Evolutionary conservation across 495 filamentous ascomycete genomes (phyloP).

Genomic region (Lepraria neglecta): DNA sequence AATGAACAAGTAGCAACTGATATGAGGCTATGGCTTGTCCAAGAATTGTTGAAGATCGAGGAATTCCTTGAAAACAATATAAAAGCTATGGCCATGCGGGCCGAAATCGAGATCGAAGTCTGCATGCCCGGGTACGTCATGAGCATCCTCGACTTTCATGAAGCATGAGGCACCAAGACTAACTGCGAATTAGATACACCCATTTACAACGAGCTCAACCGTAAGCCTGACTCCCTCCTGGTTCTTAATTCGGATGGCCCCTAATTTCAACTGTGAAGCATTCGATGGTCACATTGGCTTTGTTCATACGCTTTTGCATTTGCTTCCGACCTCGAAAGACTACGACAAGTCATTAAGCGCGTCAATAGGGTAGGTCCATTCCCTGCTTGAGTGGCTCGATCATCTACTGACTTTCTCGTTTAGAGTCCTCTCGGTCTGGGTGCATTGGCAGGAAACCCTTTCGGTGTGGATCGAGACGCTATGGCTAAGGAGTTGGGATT

Average conservation of each 20-base stretch:
- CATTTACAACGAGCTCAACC: conserved; percentile 91
- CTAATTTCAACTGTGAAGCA: conserved; percentile 21
- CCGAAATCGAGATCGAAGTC: conserved; percentile 70
- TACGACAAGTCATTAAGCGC: conserved; percentile 65
- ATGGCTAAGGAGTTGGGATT: conserved; percentile 90
- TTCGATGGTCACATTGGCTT: conserved; percentile 85
- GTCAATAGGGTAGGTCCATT: conserved; percentile 50
- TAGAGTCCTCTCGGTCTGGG: conserved; percentile 71
- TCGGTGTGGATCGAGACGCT: conserved; percentile 79
- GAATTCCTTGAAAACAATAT: conserved; percentile 62
- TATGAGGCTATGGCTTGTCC: conserved; percentile 79
- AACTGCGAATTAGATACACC: conserved; percentile 52
- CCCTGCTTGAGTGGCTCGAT: neutral
- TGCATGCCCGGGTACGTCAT: conserved; percentile 42
- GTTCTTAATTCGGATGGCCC: neutral
- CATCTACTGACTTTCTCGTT: neutral
- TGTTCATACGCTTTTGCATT: conserved; percentile 74
- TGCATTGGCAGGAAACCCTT: conserved; percentile 87
- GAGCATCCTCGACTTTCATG: conserved; percentile 7
- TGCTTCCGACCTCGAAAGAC: conserved; percentile 67
- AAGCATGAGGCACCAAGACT: conserved; percentile 49
- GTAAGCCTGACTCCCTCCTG: neutral
- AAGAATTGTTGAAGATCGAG: conserved; percentile 68
- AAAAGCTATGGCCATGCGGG: conserved; percentile 62
- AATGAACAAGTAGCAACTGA: conserved; percentile 95